Base-by-base conservation (phyloP, 78 protist genomes). In the Goniomonas avonlea region DNA sequence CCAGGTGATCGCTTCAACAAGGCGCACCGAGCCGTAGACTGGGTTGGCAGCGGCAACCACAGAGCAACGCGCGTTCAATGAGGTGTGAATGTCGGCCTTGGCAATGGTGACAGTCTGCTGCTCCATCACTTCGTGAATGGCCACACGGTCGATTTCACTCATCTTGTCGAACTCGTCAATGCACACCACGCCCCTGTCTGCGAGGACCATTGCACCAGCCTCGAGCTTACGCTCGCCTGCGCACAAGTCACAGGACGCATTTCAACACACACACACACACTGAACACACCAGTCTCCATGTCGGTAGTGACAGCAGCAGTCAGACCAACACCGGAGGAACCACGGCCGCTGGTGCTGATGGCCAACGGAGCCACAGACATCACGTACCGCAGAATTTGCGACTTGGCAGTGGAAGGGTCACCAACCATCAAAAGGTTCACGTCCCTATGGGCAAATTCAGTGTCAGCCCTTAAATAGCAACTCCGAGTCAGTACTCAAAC, bases 1-100 rank as follows among this genome's bases (percentile, higher is more conserved):
- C n/a, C n/a, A n/a, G n/a, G n/a, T n/a, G n/a, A n/a, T n/a, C n/a
- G n/a, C n/a, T n/a, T n/a, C n/a, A n/a, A n/a, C n/a, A n/a, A n/a
- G 50, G 50, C 50, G 50, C n/a, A 43, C 50, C 75, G 80, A 81
- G 8, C 99, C 99, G 82, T 89, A 96, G 35, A 94, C 79, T 25
- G 99, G 99, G 86, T 98, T 98, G 35, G 99, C 99, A 0, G 99
- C 99, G 0, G 99, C 99, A 3, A 98, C 56, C 15, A 98, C 99
- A 2, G 92, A 69, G 87, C 99, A 96, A 56, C 99, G 89, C 2
- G 99, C 99, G 65, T 98, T 94, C 40, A 98, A 88, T 23, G 96
- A 79, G 7, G 99, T 90, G 68, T 95, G 99, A 60, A 98, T 92
- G 58, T 99, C 99, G 8, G 99, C 99, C 86, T 98, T 98, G 55